Evolutionary conservation across 2,329 filamentous ascomycete species (phyloP), one percentile per base, ranked within the genome.

Genomic region (Paecilomyces formosus): DNA sequence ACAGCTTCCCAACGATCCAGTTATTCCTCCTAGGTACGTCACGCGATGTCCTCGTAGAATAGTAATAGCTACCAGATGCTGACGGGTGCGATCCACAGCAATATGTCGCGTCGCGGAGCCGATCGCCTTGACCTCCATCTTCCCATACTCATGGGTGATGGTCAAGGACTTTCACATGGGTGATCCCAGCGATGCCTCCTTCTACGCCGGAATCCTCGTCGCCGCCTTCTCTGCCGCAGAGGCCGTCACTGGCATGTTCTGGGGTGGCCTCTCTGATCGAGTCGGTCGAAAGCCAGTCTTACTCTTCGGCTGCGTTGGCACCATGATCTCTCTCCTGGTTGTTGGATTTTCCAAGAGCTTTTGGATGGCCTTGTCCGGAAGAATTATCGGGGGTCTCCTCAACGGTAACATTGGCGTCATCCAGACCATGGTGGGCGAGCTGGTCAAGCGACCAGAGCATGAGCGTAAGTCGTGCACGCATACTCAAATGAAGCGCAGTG

Each of bases 331-430:
- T 63, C 85, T 96, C 75, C 72, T 96, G 57, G 80, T 93, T 66
- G 89, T 96, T 8, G 92, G 92, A 30, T 85, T 96, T 67, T 86
- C 92, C 7, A 80, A 83, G 55, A 96, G 89, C 72, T 90, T 96
- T 64, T 93, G 90, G 88, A 75, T 93, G 59, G 92, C 92, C 15
- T 78, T 97, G 52, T 68, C 85, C 30, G 92, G 91, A 13, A 82
- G 92, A 66, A 84, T 87, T 52, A 71, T 94, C 13, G 92, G 91
- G 50, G 92, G 92, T 22, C 80, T 92, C 12, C 80, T 97, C 57
- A 96, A 96, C 72, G 92, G 92, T 60, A 96, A 96, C 69, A 91
- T 96, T 65, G 92, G 89, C 28, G 89, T 94, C 35, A 90, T 94
- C 64, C 88, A 95, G 74, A 96, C 91, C 18, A 95, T 96, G 89